Evolutionary conservation across 768 basidiomycete species (phyloP), one percentile per base, ranked within the genome.

Genomic region (Auriculariales sp.): DNA sequence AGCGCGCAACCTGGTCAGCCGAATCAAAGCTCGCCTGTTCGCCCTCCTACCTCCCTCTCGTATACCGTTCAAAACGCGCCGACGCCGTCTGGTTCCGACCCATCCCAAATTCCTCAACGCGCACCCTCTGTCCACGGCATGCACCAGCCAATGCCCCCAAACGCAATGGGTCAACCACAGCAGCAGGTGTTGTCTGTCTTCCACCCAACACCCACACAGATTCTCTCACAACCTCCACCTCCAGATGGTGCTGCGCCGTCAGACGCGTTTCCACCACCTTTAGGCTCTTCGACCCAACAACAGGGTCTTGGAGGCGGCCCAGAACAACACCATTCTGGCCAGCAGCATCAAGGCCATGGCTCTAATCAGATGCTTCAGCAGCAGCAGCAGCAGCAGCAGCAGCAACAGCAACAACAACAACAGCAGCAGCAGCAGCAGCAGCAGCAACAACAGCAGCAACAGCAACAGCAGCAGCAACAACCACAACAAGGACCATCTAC

Each of bases 351-450:
- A n/a, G n/a, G n/a, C n/a, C n/a, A n/a, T n/a, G n/a, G n/a, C n/a
- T n/a, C n/a, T n/a, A n/a, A n/a, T n/a, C n/a, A n/a, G n/a, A n/a
- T n/a, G n/a, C n/a, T n/a, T n/a, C n/a, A 58, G 32, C 69, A 63
- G 33, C 66, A 60, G 49, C 62, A 61, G 53, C 55, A 63, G 45
- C 52, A 30, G 55, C 49, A 50, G 44, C 49, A 50, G 6, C 51
- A 52, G 14, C 49, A 29, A 3, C 50, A 49, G 27, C 52, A 53
- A 6, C 52, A 47, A 9, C 52, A 53, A 33, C 53, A 71, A 45
- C 70, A 71, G 45, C 68, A 64, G 46, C 55, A 53, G n/a, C 56
- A 59, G n/a, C 60, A 61, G 27, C 53, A 57, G 19, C 55, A 54
- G 17, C 50, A 59, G 10, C 75, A 71, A 50, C 39, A 19, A 17